These are phyloP conservation scores for Rhamnella rubrinervis DNA, from an alignment of 331 rosid genomes.

Conservation along the genomic window DNA sequence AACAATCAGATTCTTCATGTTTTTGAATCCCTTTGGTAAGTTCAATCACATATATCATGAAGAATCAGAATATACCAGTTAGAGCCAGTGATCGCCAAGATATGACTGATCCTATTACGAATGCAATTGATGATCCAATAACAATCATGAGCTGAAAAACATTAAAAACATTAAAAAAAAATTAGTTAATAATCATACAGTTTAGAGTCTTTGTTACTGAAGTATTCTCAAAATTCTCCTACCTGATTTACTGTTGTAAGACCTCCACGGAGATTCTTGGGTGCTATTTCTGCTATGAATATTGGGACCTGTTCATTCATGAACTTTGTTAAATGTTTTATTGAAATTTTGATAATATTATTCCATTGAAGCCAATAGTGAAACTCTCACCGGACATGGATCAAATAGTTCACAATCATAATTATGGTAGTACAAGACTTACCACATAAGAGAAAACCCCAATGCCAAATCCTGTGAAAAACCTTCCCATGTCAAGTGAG, in stretches of 20 bases:
- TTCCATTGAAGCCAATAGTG: slow-evolving; percentile 6
- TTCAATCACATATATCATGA: not conserved
- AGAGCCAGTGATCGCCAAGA: slow-evolving; percentile 49
- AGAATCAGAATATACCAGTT: slow-evolving; percentile 26
- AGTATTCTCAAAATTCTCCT: not conserved
- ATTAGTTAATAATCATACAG: slow-evolving; percentile 2
- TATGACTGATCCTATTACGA: slow-evolving; percentile 38
- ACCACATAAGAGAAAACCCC: slow-evolving; percentile 59
- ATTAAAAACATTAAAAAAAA: not conserved
- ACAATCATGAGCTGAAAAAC: slow-evolving; percentile 51
- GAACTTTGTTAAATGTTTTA: not conserved
- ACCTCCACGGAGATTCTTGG: slow-evolving; percentile 49
- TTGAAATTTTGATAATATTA: slow-evolving; percentile 12
- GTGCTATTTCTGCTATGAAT: slow-evolving; percentile 43
- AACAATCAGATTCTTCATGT: slow-evolving; percentile 11
- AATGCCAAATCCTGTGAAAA: slow-evolving; percentile 54
- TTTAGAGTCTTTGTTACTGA: not conserved
- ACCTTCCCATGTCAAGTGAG: slow-evolving; percentile 67
- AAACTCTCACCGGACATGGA: not conserved
- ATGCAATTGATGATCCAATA: slow-evolving; percentile 37
- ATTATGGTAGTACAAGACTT: not conserved
- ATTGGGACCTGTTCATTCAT: slow-evolving; percentile 36
- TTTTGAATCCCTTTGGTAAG: not conserved
- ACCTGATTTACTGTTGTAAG: slow-evolving; percentile 49
- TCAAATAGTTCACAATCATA: not conserved